These are phyloP conservation scores for Trichoderma sp. DNA, from an alignment of 2,329 filamentous ascomycete species.

Conservation along the genomic window DNA sequence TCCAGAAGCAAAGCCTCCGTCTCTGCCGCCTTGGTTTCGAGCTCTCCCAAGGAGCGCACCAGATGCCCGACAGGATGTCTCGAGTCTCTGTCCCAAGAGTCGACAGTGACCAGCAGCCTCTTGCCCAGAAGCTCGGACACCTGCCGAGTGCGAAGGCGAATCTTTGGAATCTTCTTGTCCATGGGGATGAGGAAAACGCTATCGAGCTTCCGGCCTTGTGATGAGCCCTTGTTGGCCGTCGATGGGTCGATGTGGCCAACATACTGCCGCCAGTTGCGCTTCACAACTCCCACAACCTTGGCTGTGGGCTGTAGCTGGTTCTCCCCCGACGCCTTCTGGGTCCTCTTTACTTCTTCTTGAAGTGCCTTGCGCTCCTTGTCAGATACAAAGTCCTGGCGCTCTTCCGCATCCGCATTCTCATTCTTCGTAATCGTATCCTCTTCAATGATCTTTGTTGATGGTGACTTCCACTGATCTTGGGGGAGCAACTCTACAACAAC, in stretches of 20 bases:
- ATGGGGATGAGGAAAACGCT: constrained; percentile 95
- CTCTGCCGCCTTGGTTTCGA: constrained; percentile 97
- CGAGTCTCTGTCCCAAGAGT: constrained; percentile 92
- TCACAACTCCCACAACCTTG: constrained; percentile 86
- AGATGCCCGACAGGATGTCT: constrained; percentile 93
- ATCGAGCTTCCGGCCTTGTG: constrained; percentile 81
- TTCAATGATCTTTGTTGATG: constrained; percentile 93
- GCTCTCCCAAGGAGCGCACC: constrained; percentile 84
- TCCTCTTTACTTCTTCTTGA: constrained; percentile 87
- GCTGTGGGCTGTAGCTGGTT: constrained; percentile 86
- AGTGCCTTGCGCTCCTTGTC: constrained; percentile 83
- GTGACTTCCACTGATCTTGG: constrained; percentile 94
- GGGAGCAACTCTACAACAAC: constrained; percentile 93
- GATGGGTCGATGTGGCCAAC: constrained; percentile 92
- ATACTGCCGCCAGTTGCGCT: constrained; percentile 97
- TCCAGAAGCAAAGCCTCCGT: constrained; percentile 93
- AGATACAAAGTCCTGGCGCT: constrained; percentile 74
- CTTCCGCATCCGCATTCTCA: constrained; percentile 87
- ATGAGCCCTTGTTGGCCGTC: constrained; percentile 70
- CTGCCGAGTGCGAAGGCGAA: constrained; percentile 87
- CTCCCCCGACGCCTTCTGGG: constrained; percentile 75
- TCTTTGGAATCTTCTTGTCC: constrained; percentile 98
- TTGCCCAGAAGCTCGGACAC: constrained; percentile 87
- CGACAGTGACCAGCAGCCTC: constrained; percentile 88
- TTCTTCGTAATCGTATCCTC: constrained; percentile 90